Conservation (phyloP, 2,329 filamentous ascomycete genomes). For the Cytospora paraplurivora region DNA sequence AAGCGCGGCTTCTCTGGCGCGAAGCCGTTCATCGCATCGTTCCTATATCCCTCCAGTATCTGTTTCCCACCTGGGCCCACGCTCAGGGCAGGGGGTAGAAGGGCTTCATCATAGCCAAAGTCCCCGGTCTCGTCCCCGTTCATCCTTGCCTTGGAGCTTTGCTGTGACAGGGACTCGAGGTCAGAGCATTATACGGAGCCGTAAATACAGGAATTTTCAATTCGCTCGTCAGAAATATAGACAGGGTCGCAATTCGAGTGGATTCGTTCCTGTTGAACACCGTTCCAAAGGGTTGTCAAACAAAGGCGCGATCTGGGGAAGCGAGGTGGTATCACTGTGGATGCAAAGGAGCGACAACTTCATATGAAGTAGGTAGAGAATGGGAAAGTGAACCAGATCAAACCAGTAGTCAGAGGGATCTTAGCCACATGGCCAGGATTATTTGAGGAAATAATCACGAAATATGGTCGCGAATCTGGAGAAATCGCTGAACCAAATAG, state of each 20-base stretch:
- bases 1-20: constrained; percentile 56
- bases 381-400: constrained; percentile 13
- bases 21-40: constrained; percentile 56
- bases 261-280: background rate
- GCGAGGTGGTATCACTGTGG: constrained; percentile 21
- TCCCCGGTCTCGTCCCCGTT: constrained; percentile 25
- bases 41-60: constrained; percentile 61
- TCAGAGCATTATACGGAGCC: constrained; percentile 27
- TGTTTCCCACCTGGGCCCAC: constrained; percentile 47
- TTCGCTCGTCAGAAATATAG: background rate
- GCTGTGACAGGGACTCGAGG: constrained; percentile 6
- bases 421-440: constrained; percentile 11
- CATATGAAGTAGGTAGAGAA: constrained; percentile 9
- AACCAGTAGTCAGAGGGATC: constrained; percentile 8
- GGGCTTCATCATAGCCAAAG: constrained; percentile 36
- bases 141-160: constrained; percentile 24
- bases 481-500: background rate
- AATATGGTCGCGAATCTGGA: background rate
- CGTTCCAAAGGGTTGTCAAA: constrained; percentile 3
- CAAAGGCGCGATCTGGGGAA: constrained; percentile 9
- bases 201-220: background rate
- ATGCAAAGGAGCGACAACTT: constrained; percentile 25
- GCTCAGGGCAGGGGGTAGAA: constrained; percentile 31
- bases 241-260: background rate
- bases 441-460: background rate